Conservation (phyloP, 192 early-diverging fungal genomes). For the Gonapodya prolifera region DNA sequence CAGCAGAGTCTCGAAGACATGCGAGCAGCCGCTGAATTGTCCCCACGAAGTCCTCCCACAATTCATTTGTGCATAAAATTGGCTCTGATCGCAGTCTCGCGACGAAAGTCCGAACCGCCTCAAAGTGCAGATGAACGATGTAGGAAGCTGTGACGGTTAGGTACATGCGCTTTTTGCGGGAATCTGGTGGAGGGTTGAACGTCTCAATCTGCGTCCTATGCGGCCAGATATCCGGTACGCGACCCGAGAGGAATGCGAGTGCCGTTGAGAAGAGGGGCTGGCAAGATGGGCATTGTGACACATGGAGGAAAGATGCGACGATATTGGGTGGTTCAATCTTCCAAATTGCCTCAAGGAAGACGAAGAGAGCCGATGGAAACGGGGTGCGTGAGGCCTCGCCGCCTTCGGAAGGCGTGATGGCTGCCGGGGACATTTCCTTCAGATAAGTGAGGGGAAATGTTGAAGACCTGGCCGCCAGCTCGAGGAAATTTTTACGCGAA, state of each 20-base stretch:
- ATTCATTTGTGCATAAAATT: neutral
- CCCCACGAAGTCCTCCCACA: neutral
- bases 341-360: neutral
- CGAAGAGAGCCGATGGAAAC: neutral
- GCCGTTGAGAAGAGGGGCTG: neutral
- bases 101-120: neutral
- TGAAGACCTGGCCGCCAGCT: no score
- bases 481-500: no score
- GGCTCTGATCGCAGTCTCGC: neutral
- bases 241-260: neutral
- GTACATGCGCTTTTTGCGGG: neutral
- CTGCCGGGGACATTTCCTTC: no score
- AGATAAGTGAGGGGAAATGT: no score
- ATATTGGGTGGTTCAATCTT: neutral
- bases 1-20: neutral
- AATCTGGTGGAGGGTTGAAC: neutral
- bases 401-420: no score
- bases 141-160: neutral
- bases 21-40: neutral
- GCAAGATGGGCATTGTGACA: neutral
- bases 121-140: neutral
- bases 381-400: no score
- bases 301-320: neutral
- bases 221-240: neutral
- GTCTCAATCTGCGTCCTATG: neutral